Base-by-base conservation (phyloP, 176 grass and related monocot genomes). In the Zea luxurians region DNA sequence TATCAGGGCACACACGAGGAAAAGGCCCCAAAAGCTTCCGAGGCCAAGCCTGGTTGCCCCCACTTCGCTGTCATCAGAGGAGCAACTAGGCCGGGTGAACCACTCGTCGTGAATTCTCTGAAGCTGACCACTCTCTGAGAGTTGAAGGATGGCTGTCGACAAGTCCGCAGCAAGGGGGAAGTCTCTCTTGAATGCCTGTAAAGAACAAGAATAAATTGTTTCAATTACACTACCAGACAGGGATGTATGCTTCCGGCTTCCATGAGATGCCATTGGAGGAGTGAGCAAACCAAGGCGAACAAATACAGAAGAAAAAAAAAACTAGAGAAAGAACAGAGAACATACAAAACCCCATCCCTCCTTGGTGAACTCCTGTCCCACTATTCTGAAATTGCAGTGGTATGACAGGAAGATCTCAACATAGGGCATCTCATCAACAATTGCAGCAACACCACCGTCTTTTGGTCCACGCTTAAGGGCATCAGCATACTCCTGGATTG, bases 321-420 rank as follows among this genome's bases (percentile, higher is more conserved):
- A 40, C 38, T 37, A 77, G 18, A 52, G 20, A 16, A 15, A 17
- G 73, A 68, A 46, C 1, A 16, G 54, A 17, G 42, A 70, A 97
- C 95, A 44, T 94, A 97, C 95, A 82, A 97, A 97, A 60, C 95
- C 95, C 95, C 95, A 97, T 80, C 95, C 95, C 69, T 92, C 92
- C 57, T 76, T 83, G 1, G 95, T 94, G 75, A 97, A 97, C 42
- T 92, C 89, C 74, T 93, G 90, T 6, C 91, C 95, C 8, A 94
- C 95, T 48, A 82, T 67, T 52, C 85, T 74, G 88, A 90, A 97
- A 38, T 92, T 90, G 80, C 95, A 97, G 65, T 97, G 69, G 16
- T 65, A 59, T 77, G 95, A 90, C 44, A 97, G 60, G 48, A 97
- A 94, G 64, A 97, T 84, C 6, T 92, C 80, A 35, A 90, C 66